Percentiles rank a stretch among this genome's conserved stretches.
These are phyloP conservation scores for Herpetospermum pedunculosum DNA, from an alignment of 306 rosid genomes.

Conservation along the genomic window DNA sequence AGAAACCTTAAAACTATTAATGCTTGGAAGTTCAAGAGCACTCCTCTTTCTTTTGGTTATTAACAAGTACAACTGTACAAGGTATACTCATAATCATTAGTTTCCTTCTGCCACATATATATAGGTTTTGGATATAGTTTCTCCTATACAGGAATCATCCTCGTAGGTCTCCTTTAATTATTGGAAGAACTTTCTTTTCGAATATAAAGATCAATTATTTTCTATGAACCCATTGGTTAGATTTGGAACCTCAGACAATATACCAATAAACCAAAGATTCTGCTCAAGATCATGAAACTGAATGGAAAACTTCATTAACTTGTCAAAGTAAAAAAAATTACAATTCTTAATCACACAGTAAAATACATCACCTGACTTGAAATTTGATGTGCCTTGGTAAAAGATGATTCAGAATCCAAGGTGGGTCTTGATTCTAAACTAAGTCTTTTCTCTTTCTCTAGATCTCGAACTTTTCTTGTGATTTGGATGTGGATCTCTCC, in stretches of 20 bases:
- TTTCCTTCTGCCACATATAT: not conserved
- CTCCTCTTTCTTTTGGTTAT: not conserved
- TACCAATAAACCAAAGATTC: not conserved
- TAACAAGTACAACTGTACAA: not conserved
- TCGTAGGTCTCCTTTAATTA: not conserved
- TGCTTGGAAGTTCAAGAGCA: not conserved
- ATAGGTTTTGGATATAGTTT: not conserved
- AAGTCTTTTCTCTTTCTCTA: conserved; percentile 41
- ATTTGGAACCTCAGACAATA: not conserved
- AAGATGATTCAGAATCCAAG: conserved; percentile 57
- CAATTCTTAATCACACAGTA: not conserved
- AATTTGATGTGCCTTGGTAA: conserved; percentile 53
- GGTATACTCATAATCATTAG: not conserved
- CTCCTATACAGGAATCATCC: not conserved
- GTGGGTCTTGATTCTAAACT: conserved; percentile 27
- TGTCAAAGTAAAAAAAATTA: not conserved
- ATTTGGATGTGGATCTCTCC: conserved; percentile 88
- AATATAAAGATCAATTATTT: not conserved
- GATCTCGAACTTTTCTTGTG: conserved; percentile 69
- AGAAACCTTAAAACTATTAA: not conserved
- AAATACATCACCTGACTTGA: conserved; percentile 50
- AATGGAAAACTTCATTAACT: not conserved
- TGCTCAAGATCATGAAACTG: not conserved
- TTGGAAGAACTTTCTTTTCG: not conserved
- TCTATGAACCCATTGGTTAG: not conserved